A percentile compares a stretch with the other conserved stretches of the same genome.
Evolutionary conservation across 306 rosid species (phyloP).

Genomic region (Geum urbanum): DNA sequence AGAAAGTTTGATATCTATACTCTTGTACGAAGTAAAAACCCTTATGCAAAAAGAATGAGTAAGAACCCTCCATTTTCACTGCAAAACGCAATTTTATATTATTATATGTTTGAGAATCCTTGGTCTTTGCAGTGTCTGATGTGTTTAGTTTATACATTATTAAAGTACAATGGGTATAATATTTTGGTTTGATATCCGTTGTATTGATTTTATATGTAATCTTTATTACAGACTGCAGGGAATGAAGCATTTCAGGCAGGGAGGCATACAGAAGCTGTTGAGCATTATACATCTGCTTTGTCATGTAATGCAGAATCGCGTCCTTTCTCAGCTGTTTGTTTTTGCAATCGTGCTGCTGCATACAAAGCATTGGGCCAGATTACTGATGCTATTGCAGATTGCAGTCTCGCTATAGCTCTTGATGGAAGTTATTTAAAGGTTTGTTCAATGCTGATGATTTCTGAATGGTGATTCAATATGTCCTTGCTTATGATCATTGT

Average conservation of each 20-base stretch:
- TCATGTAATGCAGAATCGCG: slow-evolving; percentile 79
- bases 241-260: slow-evolving; percentile 97
- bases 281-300: slow-evolving; percentile 74
- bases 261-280: slow-evolving; percentile 75
- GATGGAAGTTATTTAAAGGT: slow-evolving; percentile 89
- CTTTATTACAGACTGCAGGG: slow-evolving; percentile 69
- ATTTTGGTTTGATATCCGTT: not conserved
- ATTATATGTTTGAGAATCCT: not conserved
- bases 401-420: slow-evolving; percentile 93
- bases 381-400: slow-evolving; percentile 89
- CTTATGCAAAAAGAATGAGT: too few species aligned
- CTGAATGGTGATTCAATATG: not conserved
- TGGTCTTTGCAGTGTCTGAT: not conserved
- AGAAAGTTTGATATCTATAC: not conserved
- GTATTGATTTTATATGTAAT: slow-evolving; percentile 16
- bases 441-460: slow-evolving; percentile 26
- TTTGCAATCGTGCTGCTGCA: slow-evolving; percentile 97
- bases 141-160: not conserved
- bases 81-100: not conserved
- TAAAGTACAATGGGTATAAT: not conserved
- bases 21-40: too few species aligned
- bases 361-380: slow-evolving; percentile 86
- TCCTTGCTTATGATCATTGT: slow-evolving; percentile 5
- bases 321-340: slow-evolving; percentile 84
- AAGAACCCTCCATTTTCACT: not conserved